Evolutionary conservation across 1,284 basidiomycete species (phyloP), one percentile per base, ranked within the genome.

Genomic region (Moniliella sp.): DNA sequence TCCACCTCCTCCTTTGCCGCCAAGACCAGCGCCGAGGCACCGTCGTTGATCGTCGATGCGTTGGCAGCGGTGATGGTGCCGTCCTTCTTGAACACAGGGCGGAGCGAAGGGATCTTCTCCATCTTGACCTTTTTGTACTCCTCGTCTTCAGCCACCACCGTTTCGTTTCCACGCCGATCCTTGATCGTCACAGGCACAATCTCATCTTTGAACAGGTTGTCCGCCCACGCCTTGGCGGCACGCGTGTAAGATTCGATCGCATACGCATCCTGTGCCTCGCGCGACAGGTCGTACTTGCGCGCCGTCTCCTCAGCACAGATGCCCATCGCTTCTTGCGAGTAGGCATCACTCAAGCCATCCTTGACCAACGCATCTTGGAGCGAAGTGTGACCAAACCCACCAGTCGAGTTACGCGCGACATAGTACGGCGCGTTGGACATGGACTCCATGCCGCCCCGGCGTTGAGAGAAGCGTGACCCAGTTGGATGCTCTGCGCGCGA

Each of bases 241-340:
- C 86, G 81, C 57, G 73, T 74, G 68, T 94, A 94, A 8, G 88
- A 93, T 52, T 84, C 78, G 57, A 94, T 75, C 43, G 82, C 82
- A 62, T 82, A 83, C 21, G 48, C 46, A 34, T 65, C 64, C 43
- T 65, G 63, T 27, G 50, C 50, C 43, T 62, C 60, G 25, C 63
- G 54, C 10, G 61, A 55, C 32, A 64, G 46, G 27, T 43, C 43
- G 42, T 60, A 45, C 36, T 59, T 53, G 44, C 54, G 46, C 21
- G 62, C 63, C 2, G 61, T 63, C 42, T 62, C 50, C 32, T 65
- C 64, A 29, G 64, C 62, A 44, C 51, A 57, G 32, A 42, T 41
- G 37, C 56, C 54, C 51, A 50, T 50, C 28, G 34, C 37, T 18
- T 42, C 30, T 28, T 48, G 40, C 36, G 39, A 41, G 36, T 44